phyloP scores from a whole-genome alignment of 306 rosid species.

The Vicia villosa region DNA sequence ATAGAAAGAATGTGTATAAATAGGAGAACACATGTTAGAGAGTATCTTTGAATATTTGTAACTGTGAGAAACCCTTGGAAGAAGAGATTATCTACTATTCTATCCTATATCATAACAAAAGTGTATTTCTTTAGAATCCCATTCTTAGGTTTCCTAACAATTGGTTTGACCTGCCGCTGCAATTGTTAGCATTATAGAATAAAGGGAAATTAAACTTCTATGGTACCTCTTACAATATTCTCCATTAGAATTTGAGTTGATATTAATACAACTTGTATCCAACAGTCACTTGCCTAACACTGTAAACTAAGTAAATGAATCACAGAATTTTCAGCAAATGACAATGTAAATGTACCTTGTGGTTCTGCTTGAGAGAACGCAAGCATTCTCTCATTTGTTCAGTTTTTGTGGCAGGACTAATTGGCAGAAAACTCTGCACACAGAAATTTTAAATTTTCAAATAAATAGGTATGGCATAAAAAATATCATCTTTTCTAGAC shows the following conservation, averaged over 20 bases:
- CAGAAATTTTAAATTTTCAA: conserved; percentile 35
- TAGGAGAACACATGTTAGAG: no score
- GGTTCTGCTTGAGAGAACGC: conserved; percentile 87
- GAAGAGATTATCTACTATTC: no score
- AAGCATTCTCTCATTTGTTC: conserved; percentile 96
- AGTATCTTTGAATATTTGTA: no score
- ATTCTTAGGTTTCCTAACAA: no score
- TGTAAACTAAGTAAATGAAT: conserved; percentile 12
- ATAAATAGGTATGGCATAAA: conserved; percentile 27
- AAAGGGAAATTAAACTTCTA: background rate
- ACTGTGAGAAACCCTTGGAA: no score
- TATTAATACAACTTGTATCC: conserved; percentile 1
- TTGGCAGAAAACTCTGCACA: conserved; percentile 67
- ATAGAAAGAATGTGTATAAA: no score
- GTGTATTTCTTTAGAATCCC: no score
- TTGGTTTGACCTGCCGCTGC: no score
- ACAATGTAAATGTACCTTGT: conserved; percentile 67
- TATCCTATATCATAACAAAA: no score
- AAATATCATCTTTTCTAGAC: conserved; percentile 20
- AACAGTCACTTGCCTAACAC: conserved; percentile 13
- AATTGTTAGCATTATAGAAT: no score
- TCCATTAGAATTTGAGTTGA: conserved; percentile 1
- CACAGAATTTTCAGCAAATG: background rate
- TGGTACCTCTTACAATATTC: conserved; percentile 12
- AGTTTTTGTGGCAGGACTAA: conserved; percentile 82